Evolutionary conservation across 805 yeast species (phyloP).

Genomic region (Saturnispora halmiae): DNA sequence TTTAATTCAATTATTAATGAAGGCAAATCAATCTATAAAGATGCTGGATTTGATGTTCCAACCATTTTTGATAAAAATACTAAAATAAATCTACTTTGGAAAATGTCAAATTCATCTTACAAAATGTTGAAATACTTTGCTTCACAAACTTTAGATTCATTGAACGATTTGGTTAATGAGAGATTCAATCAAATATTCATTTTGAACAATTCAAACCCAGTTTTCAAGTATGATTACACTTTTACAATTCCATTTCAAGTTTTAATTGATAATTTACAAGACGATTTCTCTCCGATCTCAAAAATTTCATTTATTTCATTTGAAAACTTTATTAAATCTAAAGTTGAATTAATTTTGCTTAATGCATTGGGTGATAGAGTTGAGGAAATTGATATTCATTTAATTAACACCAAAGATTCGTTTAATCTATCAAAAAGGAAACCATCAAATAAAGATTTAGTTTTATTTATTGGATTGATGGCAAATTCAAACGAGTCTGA

Average conservation of each 20-base stretch:
- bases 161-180: slow-evolving; percentile 75
- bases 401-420: slow-evolving; percentile 14
- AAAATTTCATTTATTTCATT: slow-evolving; percentile 62
- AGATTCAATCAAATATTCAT: slow-evolving; percentile 74
- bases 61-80: slow-evolving; percentile 67
- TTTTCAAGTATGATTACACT: slow-evolving; percentile 58
- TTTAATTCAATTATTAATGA: slow-evolving; percentile 51
- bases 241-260: slow-evolving; percentile 44
- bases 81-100: slow-evolving; percentile 74
- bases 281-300: slow-evolving; percentile 57
- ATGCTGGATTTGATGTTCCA: slow-evolving; percentile 58
- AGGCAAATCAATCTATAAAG: slow-evolving; percentile 34
- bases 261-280: slow-evolving; percentile 29
- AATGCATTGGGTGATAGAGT: slow-evolving; percentile 50
- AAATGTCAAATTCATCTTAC: slow-evolving; percentile 65
- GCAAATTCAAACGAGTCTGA: slow-evolving; percentile 69
- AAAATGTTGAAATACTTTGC: slow-evolving; percentile 57
- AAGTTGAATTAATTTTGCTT: slow-evolving; percentile 47
- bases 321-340: slow-evolving; percentile 56
- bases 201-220: slow-evolving; percentile 42
- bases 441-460: slow-evolving; percentile 30
- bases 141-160: slow-evolving; percentile 50
- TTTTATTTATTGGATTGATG: slow-evolving; percentile 50
- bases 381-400: slow-evolving; percentile 28
- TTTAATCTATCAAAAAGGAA: slow-evolving; percentile 47